Evolutionary conservation across 257 asterid species (phyloP).

Genomic region (Capsicum pubescens): DNA sequence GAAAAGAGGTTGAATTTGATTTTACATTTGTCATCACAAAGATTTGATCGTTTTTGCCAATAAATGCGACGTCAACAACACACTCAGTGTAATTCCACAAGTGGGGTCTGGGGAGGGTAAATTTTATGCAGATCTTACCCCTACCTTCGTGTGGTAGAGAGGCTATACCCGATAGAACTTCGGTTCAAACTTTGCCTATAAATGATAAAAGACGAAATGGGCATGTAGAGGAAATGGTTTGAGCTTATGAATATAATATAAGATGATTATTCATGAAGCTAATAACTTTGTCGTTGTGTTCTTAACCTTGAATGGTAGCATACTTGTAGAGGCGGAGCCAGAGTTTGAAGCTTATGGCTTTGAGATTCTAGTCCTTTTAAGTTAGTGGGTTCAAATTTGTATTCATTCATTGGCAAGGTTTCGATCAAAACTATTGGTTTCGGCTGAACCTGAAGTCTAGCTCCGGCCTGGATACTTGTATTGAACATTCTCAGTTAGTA

Average conservation of each 20-base stretch:
- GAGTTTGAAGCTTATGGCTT: neutral
- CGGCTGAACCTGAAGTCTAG: neutral
- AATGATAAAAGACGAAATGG: neutral
- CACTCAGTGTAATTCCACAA: no score
- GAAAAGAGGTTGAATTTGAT: conserved; percentile 10
- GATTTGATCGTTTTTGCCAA: neutral
- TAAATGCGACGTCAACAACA: no score
- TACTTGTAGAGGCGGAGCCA: neutral
- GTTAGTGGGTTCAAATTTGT: neutral
- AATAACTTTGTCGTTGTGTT: neutral
- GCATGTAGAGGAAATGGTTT: neutral
- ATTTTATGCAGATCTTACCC: no score
- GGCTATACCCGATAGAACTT: no score
- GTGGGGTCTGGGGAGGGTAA: no score
- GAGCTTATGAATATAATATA: neutral
- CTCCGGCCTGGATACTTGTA: neutral
- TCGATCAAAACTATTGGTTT: neutral
- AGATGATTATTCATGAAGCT: neutral
- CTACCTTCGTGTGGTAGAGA: no score
- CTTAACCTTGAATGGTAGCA: conserved; percentile 1
- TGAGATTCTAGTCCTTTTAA: neutral
- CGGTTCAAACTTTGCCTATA: no score
- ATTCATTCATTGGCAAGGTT: neutral
- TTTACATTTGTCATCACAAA: neutral
- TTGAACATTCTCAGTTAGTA: neutral